Base-by-base conservation (phyloP, 805 yeast genomes). In the Tetrapisispora phaffii region DNA sequence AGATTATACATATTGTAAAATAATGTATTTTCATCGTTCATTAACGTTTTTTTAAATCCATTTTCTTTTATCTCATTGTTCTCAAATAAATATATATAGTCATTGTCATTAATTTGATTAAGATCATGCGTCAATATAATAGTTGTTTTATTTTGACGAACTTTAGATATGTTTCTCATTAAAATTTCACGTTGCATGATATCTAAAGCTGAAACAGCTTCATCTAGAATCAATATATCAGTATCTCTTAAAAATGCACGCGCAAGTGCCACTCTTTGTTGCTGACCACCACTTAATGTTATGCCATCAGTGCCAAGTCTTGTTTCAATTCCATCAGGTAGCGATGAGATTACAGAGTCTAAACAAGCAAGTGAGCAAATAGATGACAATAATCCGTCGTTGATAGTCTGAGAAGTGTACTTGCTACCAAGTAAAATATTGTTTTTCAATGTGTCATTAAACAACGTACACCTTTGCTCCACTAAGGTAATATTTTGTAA, bases 231-330 rank as follows among this genome's bases (percentile, higher is more conserved):
- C 47, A 90, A 64, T 5, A 93, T 73, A 0, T 89, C 85, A 0
- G 94, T 63, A 55, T 93, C 74, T 49, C 86, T 71, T 3, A 88
- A 47, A 45, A 71, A 71, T 0, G 97, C 97, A 44, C 97, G 71
- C 0, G 97, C 96, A 24, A 93, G 56, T 0, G 90, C 83, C 2
- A 93, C 70, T 49, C 89, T 69, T 63, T 93, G 98, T 45, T 73
- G 76, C 60, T 93, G 96, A 0, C 99, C 99, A 4, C 97, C 97
- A 50, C 96, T 85, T 8, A 90, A 65, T 1, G 70, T 55, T 3
- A 72, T 56, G 2, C 77, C 75, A 12, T 67, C 64, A 1, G 57
- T 54, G 0, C 79, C 76, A 8, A 85, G 50, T 3, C 57, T 48
- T 0, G 85, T 76, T 16, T 82, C 71, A 2, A 77, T 31, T 0